Percentiles rank a stretch among this genome's conserved stretches.
phyloP scores from a whole-genome alignment of 257 asterid genomes.

The Fraxinus cuspidata region DNA sequence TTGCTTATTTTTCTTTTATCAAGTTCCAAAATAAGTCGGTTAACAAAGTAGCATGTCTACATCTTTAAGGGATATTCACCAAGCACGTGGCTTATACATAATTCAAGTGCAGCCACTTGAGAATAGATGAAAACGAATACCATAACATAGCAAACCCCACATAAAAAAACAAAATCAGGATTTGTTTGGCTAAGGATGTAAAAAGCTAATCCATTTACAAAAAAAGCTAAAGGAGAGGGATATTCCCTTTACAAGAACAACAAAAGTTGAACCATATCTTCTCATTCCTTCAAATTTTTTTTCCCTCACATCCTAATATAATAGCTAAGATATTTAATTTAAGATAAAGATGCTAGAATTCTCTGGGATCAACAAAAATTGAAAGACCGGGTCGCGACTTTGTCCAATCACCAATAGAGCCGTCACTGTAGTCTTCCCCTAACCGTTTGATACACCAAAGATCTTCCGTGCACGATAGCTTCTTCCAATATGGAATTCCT shows the following conservation, averaged over 20 bases:
- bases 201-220: conserved; percentile 53
- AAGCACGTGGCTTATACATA: too few species aligned
- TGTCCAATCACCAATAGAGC: conserved; percentile 82
- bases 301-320: background rate
- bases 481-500: conserved; percentile 81
- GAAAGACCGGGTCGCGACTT: conserved; percentile 71
- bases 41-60: background rate
- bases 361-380: conserved; percentile 94
- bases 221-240: conserved; percentile 30
- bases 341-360: conserved; percentile 36
- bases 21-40: background rate
- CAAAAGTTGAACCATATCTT: conserved; percentile 50
- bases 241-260: conserved; percentile 47
- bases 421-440: conserved; percentile 76
- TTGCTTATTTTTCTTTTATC: too few species aligned
- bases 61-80: background rate
- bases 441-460: conserved; percentile 85
- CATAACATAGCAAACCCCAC: conserved; percentile 3
- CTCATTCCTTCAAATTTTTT: conserved; percentile 23
- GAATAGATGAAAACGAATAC: conserved; percentile 30
- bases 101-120: background rate
- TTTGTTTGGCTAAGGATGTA: conserved; percentile 25
- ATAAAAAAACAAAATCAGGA: conserved; percentile 2
- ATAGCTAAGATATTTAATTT: background rate
- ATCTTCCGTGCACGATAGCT: conserved; percentile 79